Conservation (phyloP, 306 rosid genomes). For the Rosa rugosa region DNA sequence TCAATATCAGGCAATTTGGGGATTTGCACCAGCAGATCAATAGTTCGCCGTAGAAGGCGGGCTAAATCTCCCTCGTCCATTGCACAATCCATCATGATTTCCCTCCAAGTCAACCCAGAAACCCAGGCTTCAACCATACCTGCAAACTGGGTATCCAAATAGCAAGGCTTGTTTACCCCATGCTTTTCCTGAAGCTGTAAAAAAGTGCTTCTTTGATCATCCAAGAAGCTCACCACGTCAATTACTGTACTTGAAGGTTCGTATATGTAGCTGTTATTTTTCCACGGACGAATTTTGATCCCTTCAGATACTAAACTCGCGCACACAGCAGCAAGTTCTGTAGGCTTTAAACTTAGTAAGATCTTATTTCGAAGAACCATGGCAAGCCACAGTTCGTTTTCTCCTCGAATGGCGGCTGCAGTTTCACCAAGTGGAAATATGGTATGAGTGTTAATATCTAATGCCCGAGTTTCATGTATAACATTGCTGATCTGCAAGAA, state of each 20-base stretch:
- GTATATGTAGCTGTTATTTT: slow-evolving; percentile 65
- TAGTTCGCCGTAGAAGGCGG: slow-evolving; percentile 83
- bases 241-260: slow-evolving; percentile 66
- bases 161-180: slow-evolving; percentile 60
- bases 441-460: slow-evolving; percentile 65
- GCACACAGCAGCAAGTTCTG: slow-evolving; percentile 80
- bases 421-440: slow-evolving; percentile 93
- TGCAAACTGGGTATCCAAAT: slow-evolving; percentile 83
- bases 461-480: slow-evolving; percentile 80
- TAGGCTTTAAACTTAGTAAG: slow-evolving; percentile 66
- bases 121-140: slow-evolving; percentile 99
- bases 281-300: slow-evolving; percentile 84
- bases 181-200: slow-evolving; percentile 72
- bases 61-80: slow-evolving; percentile 98
- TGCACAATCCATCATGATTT: slow-evolving; percentile 97
- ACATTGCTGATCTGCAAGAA: slow-evolving; percentile 92
- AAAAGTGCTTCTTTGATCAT: slow-evolving; percentile 61
- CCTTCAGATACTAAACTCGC: slow-evolving; percentile 90
- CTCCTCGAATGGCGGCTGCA: slow-evolving; percentile 92
- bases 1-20: slow-evolving; percentile 89
- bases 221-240: slow-evolving; percentile 46
- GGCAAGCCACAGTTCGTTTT: slow-evolving; percentile 98
- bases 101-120: slow-evolving; percentile 93
- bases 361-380: slow-evolving; percentile 81
- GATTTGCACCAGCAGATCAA: slow-evolving; percentile 85